A percentile compares a stretch with the other conserved stretches of the same genome.
These are phyloP conservation scores for Solanum megistacrolobum DNA, from an alignment of 257 asterid species.

Conservation along the genomic window DNA sequence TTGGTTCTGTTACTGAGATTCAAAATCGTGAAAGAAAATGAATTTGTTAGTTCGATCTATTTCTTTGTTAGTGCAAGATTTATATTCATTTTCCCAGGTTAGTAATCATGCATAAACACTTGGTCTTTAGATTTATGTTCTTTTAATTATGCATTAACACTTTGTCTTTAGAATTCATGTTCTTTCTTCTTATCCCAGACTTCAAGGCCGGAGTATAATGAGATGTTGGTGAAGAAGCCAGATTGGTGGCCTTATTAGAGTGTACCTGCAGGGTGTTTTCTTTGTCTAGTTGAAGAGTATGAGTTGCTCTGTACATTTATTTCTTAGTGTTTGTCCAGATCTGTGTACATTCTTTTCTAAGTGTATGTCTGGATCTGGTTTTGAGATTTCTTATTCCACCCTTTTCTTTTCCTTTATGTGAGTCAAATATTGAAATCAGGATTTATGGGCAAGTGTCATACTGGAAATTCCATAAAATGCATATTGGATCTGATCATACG, in stretches of 20 bases:
- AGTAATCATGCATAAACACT: not conserved
- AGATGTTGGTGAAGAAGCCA: slow-evolving; percentile 82
- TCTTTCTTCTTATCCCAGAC: slow-evolving; percentile 36
- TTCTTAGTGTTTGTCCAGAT: not conserved
- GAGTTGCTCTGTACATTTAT: not conserved
- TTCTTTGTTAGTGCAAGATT: not conserved
- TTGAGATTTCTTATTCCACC: not conserved
- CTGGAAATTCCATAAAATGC: not conserved
- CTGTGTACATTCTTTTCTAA: not conserved
- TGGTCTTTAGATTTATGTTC: not conserved
- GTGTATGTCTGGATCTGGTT: not conserved
- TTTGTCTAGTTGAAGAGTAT: not conserved
- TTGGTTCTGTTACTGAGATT: not conserved
- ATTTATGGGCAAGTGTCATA: not conserved
- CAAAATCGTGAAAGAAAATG: not conserved
- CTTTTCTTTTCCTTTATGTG: not conserved
- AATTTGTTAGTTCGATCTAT: not conserved
- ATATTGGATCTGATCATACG: not conserved
- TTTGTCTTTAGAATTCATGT: not conserved
- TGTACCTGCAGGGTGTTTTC: not conserved
- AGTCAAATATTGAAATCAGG: not conserved
- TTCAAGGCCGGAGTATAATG: slow-evolving; percentile 90
- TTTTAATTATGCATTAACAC: not conserved
- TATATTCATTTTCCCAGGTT: not conserved
- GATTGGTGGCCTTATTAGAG: slow-evolving; percentile 59